Conservation (phyloP, 2,329 filamentous ascomycete species). For the Fusarium avenaceum region DNA sequence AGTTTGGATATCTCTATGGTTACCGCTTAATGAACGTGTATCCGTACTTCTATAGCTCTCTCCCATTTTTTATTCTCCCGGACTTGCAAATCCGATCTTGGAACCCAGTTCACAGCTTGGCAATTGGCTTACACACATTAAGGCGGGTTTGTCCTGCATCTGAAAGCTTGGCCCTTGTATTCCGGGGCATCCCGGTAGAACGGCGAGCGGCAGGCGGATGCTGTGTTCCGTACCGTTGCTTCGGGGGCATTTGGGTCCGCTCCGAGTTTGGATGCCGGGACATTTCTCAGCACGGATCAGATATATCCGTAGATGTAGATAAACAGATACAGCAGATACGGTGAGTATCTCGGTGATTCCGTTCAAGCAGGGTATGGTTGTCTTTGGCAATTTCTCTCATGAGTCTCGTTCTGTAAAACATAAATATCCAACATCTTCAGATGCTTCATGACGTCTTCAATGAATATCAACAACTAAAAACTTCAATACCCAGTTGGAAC, state of each 20-base stretch:
- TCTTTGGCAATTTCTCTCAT: background rate
- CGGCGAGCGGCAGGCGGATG: constrained; percentile 34
- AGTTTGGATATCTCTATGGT: background rate
- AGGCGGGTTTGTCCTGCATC: constrained; percentile 26
- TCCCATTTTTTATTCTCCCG: background rate
- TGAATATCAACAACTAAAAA: constrained; percentile 10
- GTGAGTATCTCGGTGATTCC: constrained; percentile 25
- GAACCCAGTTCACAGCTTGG: background rate
- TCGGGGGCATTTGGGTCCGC: constrained; percentile 27
- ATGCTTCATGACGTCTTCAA: constrained; percentile 9
- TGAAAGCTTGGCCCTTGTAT: constrained; percentile 22
- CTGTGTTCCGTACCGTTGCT: constrained; percentile 34
- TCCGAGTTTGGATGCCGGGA: constrained; percentile 17
- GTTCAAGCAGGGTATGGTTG: background rate
- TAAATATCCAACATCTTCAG: background rate
- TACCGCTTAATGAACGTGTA: background rate
- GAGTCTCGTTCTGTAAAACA: background rate
- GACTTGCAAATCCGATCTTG: constrained; percentile 6
- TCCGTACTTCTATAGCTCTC: too few species aligned
- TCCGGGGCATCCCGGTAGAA: constrained; percentile 39
- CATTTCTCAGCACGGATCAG: constrained; percentile 9
- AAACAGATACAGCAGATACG: too few species aligned
- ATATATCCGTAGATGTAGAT: background rate
- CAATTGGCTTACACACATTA: constrained; percentile 3
- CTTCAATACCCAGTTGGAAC: constrained; percentile 17